A percentile compares a stretch with the other conserved stretches of the same genome.
These are phyloP conservation scores for Achaetomiella virescens DNA, from an alignment of 495 filamentous ascomycete genomes.

Conservation along the genomic window DNA sequence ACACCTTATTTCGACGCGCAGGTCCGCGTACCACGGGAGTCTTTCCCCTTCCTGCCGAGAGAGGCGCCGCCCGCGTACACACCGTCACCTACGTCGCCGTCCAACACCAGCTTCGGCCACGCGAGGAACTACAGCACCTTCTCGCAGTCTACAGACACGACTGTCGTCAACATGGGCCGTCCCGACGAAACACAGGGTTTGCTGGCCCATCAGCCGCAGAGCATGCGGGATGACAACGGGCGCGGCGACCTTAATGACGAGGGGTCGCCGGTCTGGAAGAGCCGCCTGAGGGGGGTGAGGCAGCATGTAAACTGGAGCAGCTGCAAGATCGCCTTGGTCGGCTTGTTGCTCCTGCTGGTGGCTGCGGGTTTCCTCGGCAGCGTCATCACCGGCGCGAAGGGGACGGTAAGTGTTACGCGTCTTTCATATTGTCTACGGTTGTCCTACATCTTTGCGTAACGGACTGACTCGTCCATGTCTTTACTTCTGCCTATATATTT, in stretches of 20 bases:
- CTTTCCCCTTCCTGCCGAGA: constrained; percentile 27
- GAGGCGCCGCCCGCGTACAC: constrained; percentile 45
- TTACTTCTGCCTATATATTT: neutral
- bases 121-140: constrained; percentile 39
- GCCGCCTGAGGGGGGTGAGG: constrained; percentile 24
- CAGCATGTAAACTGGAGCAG: constrained; percentile 22
- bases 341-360: constrained; percentile 26
- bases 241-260: neutral
- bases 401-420: constrained; percentile 24
- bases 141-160: neutral
- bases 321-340: constrained; percentile 19
- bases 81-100: constrained; percentile 31
- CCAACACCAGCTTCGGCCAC: constrained; percentile 3
- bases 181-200: constrained; percentile 32
- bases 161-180: constrained; percentile 35
- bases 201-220: constrained; percentile 34
- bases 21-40: constrained; percentile 10
- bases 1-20: constrained; percentile 15
- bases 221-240: constrained; percentile 27
- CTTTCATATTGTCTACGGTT: constrained; percentile 1
- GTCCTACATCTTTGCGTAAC: no score
- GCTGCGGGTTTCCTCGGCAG: constrained; percentile 25
- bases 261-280: constrained; percentile 21
- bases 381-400: constrained; percentile 13
- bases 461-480: neutral